phyloP scores from a whole-genome alignment of 345 rosid genomes.

The Rhizophora apiculata region DNA sequence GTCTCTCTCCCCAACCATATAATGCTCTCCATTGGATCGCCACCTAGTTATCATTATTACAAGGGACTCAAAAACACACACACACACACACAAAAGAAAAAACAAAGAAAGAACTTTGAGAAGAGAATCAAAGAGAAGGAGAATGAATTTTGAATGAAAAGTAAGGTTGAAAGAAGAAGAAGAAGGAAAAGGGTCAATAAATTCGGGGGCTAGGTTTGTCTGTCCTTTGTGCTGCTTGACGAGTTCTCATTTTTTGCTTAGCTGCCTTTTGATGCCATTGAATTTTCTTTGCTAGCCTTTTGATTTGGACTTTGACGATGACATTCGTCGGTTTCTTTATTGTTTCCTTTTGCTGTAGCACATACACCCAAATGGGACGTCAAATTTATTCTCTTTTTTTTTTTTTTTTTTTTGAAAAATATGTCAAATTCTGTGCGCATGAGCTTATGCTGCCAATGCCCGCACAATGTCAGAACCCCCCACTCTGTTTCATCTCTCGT shows the following conservation, averaged over 20 bases:
- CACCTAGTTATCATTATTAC: background rate
- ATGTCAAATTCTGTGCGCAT: too few species aligned
- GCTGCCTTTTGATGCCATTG: conserved; percentile 7
- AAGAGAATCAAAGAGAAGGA: background rate
- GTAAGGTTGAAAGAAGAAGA: background rate
- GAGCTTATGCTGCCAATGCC: too few species aligned
- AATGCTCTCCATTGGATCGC: conserved; percentile 8
- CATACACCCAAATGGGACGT: background rate
- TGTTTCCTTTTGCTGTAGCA: background rate
- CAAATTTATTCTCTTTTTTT: background rate
- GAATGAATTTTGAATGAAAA: background rate
- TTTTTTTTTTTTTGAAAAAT: background rate
- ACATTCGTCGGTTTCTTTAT: background rate
- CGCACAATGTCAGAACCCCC: too few species aligned
- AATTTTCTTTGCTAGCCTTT: conserved; percentile 27
- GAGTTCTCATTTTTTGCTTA: conserved; percentile 17
- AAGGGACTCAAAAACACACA: background rate
- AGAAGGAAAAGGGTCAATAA: background rate
- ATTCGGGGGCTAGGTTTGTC: background rate
- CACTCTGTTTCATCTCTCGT: too few species aligned
- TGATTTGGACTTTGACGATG: conserved; percentile 16
- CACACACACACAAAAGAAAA: background rate
- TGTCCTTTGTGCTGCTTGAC: conserved; percentile 28
- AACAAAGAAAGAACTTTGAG: conserved; percentile 1
- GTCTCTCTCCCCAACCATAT: conserved; percentile 35